These are phyloP conservation scores for Starmerella bacillaris DNA, from an alignment of 805 yeast species.

Conservation along the genomic window DNA sequence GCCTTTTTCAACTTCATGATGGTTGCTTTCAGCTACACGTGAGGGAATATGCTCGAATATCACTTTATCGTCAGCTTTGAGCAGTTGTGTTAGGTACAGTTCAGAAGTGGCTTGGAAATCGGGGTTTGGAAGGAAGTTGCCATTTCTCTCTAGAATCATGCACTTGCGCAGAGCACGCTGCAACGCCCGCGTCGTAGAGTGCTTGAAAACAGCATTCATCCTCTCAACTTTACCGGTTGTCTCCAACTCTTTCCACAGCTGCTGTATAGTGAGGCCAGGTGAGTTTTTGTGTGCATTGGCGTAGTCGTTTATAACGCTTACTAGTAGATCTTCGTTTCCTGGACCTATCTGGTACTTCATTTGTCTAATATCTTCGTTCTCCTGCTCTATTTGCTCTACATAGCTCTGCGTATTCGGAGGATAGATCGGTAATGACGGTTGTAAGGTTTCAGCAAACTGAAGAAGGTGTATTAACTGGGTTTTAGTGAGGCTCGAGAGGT, in stretches of 20 bases:
- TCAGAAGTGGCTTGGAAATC: constrained; percentile 22
- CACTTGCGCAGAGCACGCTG: constrained; percentile 24
- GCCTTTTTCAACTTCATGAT: constrained; percentile 21
- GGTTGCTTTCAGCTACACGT: constrained; percentile 20
- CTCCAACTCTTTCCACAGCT: constrained; percentile 15
- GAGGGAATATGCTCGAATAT: constrained; percentile 23
- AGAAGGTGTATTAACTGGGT: constrained; percentile 27
- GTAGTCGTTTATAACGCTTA: constrained; percentile 19
- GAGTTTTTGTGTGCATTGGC: constrained; percentile 16
- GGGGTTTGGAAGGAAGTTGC: constrained; percentile 20
- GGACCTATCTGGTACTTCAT: constrained; percentile 14
- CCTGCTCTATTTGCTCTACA: constrained; percentile 22
- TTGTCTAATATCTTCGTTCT: constrained; percentile 15
- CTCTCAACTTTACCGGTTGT: constrained; percentile 16
- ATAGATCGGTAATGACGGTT: constrained; percentile 25
- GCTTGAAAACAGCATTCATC: constrained; percentile 22
- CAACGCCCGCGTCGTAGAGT: constrained; percentile 24
- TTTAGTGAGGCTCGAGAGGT: constrained; percentile 23
- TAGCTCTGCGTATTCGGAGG: constrained; percentile 24
- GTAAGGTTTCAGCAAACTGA: constrained; percentile 24
- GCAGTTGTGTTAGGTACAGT: constrained; percentile 20
- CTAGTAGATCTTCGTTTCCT: constrained; percentile 23
- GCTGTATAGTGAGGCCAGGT: constrained; percentile 14
- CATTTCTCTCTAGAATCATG: constrained; percentile 20
- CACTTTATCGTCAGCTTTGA: constrained; percentile 23